Conservation (phyloP, 2,329 filamentous ascomycete species). For the Pestalotiopsis sp. region DNA sequence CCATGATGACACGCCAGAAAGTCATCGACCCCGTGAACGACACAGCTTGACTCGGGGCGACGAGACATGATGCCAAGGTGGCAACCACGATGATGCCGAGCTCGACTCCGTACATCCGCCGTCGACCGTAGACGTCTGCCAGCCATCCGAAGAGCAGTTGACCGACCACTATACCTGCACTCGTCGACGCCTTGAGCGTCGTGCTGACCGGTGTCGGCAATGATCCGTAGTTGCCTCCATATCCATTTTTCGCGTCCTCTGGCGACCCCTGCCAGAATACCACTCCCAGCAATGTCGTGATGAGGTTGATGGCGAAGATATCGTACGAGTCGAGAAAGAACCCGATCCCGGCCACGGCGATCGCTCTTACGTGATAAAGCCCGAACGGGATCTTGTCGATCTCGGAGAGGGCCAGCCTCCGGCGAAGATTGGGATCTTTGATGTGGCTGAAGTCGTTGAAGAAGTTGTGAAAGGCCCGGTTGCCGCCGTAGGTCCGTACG, state of each 20-base stretch:
- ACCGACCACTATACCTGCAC: constrained; percentile 76
- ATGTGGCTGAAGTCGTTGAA: constrained; percentile 70
- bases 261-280: constrained; percentile 68
- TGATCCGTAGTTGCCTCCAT: constrained; percentile 53
- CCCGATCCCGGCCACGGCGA: constrained; percentile 77
- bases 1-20: constrained; percentile 79
- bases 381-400: constrained; percentile 80
- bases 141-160: constrained; percentile 79
- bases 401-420: constrained; percentile 75
- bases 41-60: constrained; percentile 60
- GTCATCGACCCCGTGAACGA: constrained; percentile 51
- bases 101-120: constrained; percentile 83
- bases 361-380: constrained; percentile 74
- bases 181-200: constrained; percentile 80
- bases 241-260: constrained; percentile 43
- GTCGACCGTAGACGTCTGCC: constrained; percentile 75
- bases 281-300: constrained; percentile 72
- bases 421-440: constrained; percentile 74
- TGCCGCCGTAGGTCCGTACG: constrained; percentile 60
- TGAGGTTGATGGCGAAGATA: constrained; percentile 80
- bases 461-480: constrained; percentile 75
- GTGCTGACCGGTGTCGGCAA: constrained; percentile 70
- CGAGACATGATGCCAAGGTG: constrained; percentile 68
- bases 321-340: constrained; percentile 85
- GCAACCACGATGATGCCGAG: constrained; percentile 72